These are phyloP conservation scores for Phellinidium pouzarii DNA, from an alignment of 1,284 basidiomycete genomes.

Conservation along the genomic window DNA sequence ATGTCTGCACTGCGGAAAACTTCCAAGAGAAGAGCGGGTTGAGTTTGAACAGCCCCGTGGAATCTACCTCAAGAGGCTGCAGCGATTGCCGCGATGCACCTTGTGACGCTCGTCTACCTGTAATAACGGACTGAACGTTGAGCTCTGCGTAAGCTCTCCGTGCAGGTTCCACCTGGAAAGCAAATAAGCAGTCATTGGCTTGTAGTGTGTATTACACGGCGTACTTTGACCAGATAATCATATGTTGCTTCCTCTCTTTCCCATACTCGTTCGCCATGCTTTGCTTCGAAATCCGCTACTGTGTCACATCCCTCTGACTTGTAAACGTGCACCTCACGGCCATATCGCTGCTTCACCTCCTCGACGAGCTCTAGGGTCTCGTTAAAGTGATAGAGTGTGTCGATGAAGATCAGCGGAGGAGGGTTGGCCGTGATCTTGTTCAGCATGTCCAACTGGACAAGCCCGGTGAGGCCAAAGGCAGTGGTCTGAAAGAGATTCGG, in stretches of 20 bases:
- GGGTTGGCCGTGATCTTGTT: constrained; percentile 63
- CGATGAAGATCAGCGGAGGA: constrained; percentile 84
- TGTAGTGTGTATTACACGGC: constrained; percentile 19
- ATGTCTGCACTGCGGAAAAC: constrained; percentile 81
- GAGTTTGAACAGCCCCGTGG: constrained; percentile 88
- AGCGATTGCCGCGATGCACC: constrained; percentile 82
- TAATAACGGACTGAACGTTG: constrained; percentile 85
- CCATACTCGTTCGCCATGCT: constrained; percentile 84
- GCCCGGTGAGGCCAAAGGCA: constrained; percentile 89
- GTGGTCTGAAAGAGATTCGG: constrained; percentile 84
- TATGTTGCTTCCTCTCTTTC: constrained; percentile 84
- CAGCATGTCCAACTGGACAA: constrained; percentile 89
- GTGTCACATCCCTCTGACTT: constrained; percentile 70
- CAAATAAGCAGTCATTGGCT: constrained; percentile 7
- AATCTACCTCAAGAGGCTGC: constrained; percentile 86
- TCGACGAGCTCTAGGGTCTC: constrained; percentile 89
- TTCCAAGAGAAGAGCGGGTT: constrained; percentile 93
- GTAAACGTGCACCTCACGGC: constrained; percentile 70
- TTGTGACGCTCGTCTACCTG: constrained; percentile 88
- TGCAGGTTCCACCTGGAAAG: constrained; percentile 81
- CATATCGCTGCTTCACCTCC: constrained; percentile 73
- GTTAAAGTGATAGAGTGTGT: constrained; percentile 94
- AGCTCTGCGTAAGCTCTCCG: constrained; percentile 82
- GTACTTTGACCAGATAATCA: constrained; percentile 89
- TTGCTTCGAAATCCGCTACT: constrained; percentile 72